Conservation (phyloP, 192 early-diverging fungal species). For the Rhizoclosmatium sp. region DNA sequence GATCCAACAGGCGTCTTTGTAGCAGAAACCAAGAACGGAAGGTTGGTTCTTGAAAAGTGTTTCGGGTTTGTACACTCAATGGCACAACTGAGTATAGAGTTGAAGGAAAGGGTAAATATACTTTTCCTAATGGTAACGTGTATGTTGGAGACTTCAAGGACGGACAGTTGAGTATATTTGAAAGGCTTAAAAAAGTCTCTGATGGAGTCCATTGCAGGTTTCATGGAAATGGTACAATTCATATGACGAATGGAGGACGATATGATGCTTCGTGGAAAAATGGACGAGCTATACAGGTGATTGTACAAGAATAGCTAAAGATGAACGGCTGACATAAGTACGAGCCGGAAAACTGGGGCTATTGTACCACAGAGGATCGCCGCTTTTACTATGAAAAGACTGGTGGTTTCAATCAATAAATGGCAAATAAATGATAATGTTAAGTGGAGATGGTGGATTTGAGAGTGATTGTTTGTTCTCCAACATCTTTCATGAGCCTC, state of each 20-base stretch:
- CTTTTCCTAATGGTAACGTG: slow-evolving; percentile 62
- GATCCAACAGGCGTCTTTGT: slow-evolving; percentile 13
- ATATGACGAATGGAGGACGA: slow-evolving; percentile 60
- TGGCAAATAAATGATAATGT: neutral
- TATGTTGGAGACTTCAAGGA: slow-evolving; percentile 68
- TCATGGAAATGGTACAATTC: slow-evolving; percentile 64
- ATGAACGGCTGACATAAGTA: slow-evolving; percentile 29
- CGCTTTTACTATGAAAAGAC: slow-evolving; percentile 62
- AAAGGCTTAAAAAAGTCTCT: neutral
- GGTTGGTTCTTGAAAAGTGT: slow-evolving; percentile 19
- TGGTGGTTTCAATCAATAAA: slow-evolving; percentile 51
- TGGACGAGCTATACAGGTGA: slow-evolving; percentile 56
- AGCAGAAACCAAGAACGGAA: slow-evolving; percentile 23
- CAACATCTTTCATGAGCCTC: neutral
- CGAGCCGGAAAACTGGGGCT: slow-evolving; percentile 57
- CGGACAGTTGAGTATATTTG: slow-evolving; percentile 48
- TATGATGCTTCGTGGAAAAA: slow-evolving; percentile 61
- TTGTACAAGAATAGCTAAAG: neutral
- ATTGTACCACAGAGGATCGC: slow-evolving; percentile 61
- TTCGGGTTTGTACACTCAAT: too few species aligned
- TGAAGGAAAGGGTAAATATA: slow-evolving; percentile 63
- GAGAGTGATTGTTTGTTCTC: neutral
- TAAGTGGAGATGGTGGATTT: neutral
- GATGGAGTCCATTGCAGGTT: slow-evolving; percentile 47
- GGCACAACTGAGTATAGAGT: slow-evolving; percentile 40